Conservation (phyloP, 495 filamentous ascomycete species). For the Clohesyomyces aquaticus region DNA sequence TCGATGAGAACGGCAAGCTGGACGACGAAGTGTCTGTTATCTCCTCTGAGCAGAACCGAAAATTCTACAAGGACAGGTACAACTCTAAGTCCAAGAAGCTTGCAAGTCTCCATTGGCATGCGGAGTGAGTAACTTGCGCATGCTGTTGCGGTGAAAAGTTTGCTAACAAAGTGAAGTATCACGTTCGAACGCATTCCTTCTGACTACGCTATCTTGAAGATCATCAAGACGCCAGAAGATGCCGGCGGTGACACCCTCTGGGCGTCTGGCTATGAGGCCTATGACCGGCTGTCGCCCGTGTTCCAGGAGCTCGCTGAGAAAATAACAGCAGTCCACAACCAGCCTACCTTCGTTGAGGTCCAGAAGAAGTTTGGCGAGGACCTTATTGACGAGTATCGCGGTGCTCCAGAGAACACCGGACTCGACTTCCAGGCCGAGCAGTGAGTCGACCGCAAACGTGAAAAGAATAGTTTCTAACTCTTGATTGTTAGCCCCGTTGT, state of each 20-base stretch:
- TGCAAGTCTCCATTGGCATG: slow-evolving; percentile 23
- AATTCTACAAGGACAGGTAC: slow-evolving; percentile 25
- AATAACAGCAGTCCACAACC: slow-evolving; percentile 65
- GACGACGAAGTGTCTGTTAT: slow-evolving; percentile 31
- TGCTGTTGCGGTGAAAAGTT: neutral
- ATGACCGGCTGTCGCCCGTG: slow-evolving; percentile 68
- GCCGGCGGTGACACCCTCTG: slow-evolving; percentile 73
- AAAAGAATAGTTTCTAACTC: too few species aligned
- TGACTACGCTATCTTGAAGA: slow-evolving; percentile 55
- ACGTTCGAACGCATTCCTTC: slow-evolving; percentile 29
- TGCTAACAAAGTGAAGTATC: slow-evolving; percentile 9
- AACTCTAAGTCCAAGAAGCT: slow-evolving; percentile 14
- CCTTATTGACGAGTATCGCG: slow-evolving; percentile 59
- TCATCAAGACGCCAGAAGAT: slow-evolving; percentile 63
- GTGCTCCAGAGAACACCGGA: slow-evolving; percentile 69
- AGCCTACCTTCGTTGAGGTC: slow-evolving; percentile 60
- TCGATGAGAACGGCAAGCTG: slow-evolving; percentile 29
- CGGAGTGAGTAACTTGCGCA: slow-evolving; percentile 9
- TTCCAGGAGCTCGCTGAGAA: slow-evolving; percentile 66
- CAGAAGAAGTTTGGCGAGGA: slow-evolving; percentile 59
- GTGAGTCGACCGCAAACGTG: too few species aligned
- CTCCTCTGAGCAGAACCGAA: slow-evolving; percentile 28
- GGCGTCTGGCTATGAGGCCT: slow-evolving; percentile 76
- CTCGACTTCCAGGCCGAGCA: slow-evolving; percentile 65
- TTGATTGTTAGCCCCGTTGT: too few species aligned